These are phyloP conservation scores for Ceratobasidium sp. DNA, from an alignment of 1,284 basidiomycete species.

Conservation along the genomic window DNA sequence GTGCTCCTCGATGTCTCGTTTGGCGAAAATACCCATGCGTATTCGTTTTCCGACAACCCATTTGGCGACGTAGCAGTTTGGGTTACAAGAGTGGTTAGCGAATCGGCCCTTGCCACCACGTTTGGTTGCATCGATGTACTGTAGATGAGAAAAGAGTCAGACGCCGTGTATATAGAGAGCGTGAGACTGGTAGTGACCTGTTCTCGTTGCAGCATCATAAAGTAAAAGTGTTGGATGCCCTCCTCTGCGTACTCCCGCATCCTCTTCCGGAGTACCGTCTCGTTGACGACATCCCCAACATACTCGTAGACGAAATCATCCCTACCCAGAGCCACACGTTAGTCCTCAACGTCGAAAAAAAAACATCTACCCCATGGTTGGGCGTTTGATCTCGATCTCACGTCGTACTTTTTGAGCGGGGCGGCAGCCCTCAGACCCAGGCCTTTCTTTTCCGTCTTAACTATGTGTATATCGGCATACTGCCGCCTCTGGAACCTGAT, in stretches of 20 bases:
- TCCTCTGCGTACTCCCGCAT: constrained; percentile 94
- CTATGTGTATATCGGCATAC: constrained; percentile 88
- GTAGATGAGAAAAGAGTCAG: constrained; percentile 12
- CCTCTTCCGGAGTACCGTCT: constrained; percentile 84
- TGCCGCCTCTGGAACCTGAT: constrained; percentile 82
- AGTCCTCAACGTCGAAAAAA: not conserved
- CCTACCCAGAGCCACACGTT: constrained; percentile 53
- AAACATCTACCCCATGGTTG: not conserved
- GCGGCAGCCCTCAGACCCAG: constrained; percentile 83
- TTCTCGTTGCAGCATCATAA: constrained; percentile 99
- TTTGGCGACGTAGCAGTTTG: constrained; percentile 99
- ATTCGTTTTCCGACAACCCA: constrained; percentile 93
- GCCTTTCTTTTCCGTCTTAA: constrained; percentile 94
- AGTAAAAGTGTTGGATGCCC: constrained; percentile 97
- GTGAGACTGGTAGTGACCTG: constrained; percentile 65
- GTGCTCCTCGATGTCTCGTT: constrained; percentile 75
- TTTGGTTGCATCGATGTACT: constrained; percentile 99
- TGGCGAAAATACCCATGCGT: constrained; percentile 98
- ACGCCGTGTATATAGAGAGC: not conserved
- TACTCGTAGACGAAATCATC: constrained; percentile 97
- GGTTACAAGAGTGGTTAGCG: constrained; percentile 97
- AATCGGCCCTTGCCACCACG: constrained; percentile 95
- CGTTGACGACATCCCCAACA: constrained; percentile 93
- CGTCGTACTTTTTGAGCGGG: constrained; percentile 73
- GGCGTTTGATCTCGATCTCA: constrained; percentile 19